These are phyloP conservation scores for Naumovozyma dairenensis DNA, from an alignment of 805 yeast species.

Conservation along the genomic window DNA sequence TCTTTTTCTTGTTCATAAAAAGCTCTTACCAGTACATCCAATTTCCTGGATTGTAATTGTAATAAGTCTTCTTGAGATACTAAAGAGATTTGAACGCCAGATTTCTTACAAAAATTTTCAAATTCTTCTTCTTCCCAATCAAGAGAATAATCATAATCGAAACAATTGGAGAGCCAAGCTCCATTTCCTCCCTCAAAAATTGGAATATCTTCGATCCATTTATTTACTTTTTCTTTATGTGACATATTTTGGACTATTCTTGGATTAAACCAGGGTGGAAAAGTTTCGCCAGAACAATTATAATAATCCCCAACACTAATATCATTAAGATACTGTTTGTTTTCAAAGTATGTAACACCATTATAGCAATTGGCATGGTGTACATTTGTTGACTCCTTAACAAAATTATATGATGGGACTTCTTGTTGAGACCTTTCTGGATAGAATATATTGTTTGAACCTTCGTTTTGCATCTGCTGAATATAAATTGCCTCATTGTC, in stretches of 20 bases:
- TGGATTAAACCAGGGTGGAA: conserved; percentile 51
- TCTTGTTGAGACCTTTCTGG: no score
- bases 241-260: conserved; percentile 55
- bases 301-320: neutral
- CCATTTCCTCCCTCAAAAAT: conserved; percentile 19
- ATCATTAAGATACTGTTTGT: neutral
- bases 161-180: conserved; percentile 16
- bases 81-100: conserved; percentile 5
- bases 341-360: neutral
- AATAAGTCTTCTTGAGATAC: conserved; percentile 15
- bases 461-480: no score
- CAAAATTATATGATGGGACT: no score
- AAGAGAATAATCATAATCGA: conserved; percentile 14
- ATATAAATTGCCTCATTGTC: no score
- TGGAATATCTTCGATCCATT: conserved; percentile 57
- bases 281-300: conserved; percentile 11
- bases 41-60: conserved; percentile 16
- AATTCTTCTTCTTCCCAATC: conserved; percentile 30
- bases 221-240: conserved; percentile 51
- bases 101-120: conserved; percentile 9
- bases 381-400: neutral
- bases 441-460: no score
- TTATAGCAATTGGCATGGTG: neutral
- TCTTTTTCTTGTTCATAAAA: conserved; percentile 5
- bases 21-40: conserved; percentile 15